phyloP scores from a whole-genome alignment of 768 basidiomycete genomes.

The Mycena metata region DNA sequence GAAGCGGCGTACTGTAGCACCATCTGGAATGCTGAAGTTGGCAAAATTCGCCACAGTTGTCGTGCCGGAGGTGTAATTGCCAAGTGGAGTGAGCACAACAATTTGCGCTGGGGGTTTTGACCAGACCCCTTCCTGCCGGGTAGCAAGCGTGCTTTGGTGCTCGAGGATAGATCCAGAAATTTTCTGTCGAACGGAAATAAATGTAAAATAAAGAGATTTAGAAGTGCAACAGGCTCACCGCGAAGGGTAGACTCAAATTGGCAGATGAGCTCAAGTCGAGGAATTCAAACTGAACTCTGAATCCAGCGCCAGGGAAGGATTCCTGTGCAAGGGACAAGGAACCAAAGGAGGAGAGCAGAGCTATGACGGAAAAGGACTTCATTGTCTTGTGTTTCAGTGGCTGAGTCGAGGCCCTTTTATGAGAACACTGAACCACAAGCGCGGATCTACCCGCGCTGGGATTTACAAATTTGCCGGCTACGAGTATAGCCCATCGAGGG shows the following conservation, averaged over 20 bases:
- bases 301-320: neutral
- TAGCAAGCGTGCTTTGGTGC: neutral
- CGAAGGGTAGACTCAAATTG: conserved; percentile 3
- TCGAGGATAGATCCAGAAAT: conserved; percentile 1
- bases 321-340: too few relatives aligned
- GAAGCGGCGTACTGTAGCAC: conserved; percentile 2
- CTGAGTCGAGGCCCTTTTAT: neutral
- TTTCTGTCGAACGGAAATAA: neutral
- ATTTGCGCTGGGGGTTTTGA: conserved; percentile 7
- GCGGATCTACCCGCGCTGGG: neutral
- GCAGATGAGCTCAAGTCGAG: neutral
- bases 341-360: neutral
- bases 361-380: conserved; percentile 1
- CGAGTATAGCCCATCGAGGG: neutral
- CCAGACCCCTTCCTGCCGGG: conserved; percentile 15
- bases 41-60: too few relatives aligned
- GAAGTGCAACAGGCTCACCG: neutral
- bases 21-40: neutral
- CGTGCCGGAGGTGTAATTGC: too few relatives aligned
- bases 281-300: neutral
- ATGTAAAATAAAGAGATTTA: neutral
- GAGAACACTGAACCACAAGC: neutral
- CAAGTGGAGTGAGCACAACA: neutral
- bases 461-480: neutral
- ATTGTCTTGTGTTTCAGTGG: neutral